A percentile compares a stretch with the other conserved stretches of the same genome.
Conservation (phyloP, 805 yeast species). For the Komagataella pseudopastoris region DNA sequence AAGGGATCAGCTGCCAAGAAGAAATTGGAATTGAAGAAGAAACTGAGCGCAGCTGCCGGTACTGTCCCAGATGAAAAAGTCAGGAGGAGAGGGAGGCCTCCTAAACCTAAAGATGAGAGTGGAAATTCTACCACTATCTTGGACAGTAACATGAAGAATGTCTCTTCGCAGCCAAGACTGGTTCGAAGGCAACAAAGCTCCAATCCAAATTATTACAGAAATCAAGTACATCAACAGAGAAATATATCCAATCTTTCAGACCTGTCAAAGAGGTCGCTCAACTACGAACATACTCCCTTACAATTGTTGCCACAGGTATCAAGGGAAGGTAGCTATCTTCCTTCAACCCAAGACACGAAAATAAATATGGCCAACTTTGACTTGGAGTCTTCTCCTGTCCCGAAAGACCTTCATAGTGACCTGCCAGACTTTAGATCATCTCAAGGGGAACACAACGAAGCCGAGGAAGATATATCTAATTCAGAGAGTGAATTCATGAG, state of each 20-base stretch:
- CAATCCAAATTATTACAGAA: neutral
- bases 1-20: neutral
- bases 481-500: constrained; percentile 43
- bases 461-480: constrained; percentile 20
- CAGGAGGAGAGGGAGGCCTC: constrained; percentile 20
- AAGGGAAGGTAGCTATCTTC: neutral
- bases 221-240: neutral
- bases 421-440: neutral
- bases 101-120: constrained; percentile 9
- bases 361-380: neutral
- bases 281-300: constrained; percentile 1
- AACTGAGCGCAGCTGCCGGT: constrained; percentile 1
- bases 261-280: neutral
- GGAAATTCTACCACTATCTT: neutral
- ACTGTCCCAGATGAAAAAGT: constrained; percentile 6
- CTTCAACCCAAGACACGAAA: neutral
- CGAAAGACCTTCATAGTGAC: constrained; percentile 7
- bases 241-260: neutral
- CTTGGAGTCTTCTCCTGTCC: neutral
- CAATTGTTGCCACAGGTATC: neutral
- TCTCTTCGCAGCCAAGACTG: neutral
- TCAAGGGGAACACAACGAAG: constrained; percentile 6
- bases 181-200: neutral
- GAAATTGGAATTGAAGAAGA: neutral
- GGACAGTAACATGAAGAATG: neutral